Evolutionary conservation across 108 stramenopile genomes (phyloP).

Genomic region (Skeletonema tropicum): DNA sequence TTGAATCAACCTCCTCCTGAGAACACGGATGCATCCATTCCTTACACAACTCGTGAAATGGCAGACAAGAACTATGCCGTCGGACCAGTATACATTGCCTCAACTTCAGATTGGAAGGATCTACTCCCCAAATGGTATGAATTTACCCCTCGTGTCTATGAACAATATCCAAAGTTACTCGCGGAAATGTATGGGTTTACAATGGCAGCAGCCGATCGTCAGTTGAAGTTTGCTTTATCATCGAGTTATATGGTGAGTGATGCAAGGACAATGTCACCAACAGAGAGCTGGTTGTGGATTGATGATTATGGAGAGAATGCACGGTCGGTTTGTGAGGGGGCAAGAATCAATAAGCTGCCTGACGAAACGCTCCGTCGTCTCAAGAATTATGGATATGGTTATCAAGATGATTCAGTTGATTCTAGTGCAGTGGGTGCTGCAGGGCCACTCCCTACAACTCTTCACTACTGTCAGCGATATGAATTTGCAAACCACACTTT

Average conservation of each 20-base stretch:
- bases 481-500: conserved; percentile 64
- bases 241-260: conserved; percentile 75
- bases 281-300: conserved; percentile 40
- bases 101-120: conserved; percentile 65
- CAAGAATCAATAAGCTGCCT: conserved; percentile 20
- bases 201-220: conserved; percentile 82
- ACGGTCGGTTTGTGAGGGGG: conserved; percentile 36
- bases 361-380: conserved; percentile 33
- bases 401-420: conserved; percentile 1
- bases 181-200: conserved; percentile 94
- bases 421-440: neutral
- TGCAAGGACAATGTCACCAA: conserved; percentile 43
- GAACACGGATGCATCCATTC: neutral
- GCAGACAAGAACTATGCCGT: conserved; percentile 60
- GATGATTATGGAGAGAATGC: conserved; percentile 30
- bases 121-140: conserved; percentile 60
- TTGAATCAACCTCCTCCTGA: conserved; percentile 15
- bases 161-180: conserved; percentile 73
- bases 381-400: conserved; percentile 26
- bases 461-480: conserved; percentile 68
- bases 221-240: conserved; percentile 64
- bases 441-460: conserved; percentile 40
- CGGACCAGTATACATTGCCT: conserved; percentile 76
- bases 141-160: conserved; percentile 71
- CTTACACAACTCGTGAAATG: conserved; percentile 40